phyloP scores from a whole-genome alignment of 1,284 basidiomycete species.

The Farysia itapuensis region DNA sequence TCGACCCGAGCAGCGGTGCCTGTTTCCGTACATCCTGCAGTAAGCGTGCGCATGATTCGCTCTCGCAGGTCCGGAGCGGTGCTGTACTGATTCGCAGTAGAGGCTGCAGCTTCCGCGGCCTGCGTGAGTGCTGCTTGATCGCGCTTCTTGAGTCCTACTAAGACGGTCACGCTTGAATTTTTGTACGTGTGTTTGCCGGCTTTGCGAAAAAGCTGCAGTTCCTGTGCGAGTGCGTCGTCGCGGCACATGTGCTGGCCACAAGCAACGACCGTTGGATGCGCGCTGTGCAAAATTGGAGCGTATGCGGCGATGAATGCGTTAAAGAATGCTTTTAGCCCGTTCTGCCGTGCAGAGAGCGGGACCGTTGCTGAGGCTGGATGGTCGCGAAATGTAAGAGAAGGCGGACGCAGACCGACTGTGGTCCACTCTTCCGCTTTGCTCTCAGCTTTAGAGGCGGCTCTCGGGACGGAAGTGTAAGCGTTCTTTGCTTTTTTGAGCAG shows the following conservation, averaged over 20 bases:
- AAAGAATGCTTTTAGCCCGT: conserved; percentile 38
- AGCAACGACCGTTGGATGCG: conserved; percentile 11
- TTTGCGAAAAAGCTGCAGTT: conserved; percentile 30
- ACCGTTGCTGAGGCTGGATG: conserved; percentile 34
- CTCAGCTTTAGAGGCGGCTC: conserved; percentile 1
- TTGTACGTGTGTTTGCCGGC: conserved; percentile 33
- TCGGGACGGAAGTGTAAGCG: conserved; percentile 10
- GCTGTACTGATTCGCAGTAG: conserved; percentile 3
- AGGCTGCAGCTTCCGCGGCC: conserved; percentile 7
- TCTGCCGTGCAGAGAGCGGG: conserved; percentile 34
- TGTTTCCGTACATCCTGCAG: conserved; percentile 36
- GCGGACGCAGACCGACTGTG: conserved; percentile 20
- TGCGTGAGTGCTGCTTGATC: conserved; percentile 15
- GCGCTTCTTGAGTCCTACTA: conserved; percentile 41
- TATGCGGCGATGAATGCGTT: conserved; percentile 27
- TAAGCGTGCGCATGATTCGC: conserved; percentile 2
- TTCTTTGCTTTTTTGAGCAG: conserved; percentile 30
- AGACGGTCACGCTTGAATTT: conserved; percentile 38
- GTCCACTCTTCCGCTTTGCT: conserved; percentile 17
- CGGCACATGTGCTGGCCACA: conserved; percentile 23
- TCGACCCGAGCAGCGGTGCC: conserved; percentile 39
- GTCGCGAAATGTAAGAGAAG: conserved; percentile 25
- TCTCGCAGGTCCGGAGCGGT: conserved; percentile 3
- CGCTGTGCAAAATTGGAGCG: conserved; percentile 30
- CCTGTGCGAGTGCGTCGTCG: conserved; percentile 33